Evolutionary conservation across 768 basidiomycete species (phyloP).

Genomic region (Tylopilus sp.): DNA sequence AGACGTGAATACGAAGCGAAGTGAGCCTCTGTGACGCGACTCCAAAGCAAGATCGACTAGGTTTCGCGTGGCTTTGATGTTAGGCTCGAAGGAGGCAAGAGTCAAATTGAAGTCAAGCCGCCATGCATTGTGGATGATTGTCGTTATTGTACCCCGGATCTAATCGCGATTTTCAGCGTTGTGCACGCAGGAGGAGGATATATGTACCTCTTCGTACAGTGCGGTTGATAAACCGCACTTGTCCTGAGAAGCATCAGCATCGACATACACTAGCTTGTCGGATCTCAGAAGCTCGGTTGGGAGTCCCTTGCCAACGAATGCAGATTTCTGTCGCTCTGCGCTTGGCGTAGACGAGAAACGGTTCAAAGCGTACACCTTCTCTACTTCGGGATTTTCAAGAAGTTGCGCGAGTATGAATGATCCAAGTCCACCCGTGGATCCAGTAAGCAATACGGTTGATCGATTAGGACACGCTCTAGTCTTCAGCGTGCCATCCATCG

Average conservation of each 20-base stretch:
- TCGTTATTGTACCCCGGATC: neutral
- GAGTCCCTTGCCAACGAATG: neutral
- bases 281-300: neutral
- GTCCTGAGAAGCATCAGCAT: neutral
- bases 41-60: constrained; percentile 34
- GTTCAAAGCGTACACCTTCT: constrained; percentile 24
- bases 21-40: constrained; percentile 13
- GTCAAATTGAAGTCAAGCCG: constrained; percentile 22
- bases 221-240: neutral
- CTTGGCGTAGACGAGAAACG: constrained; percentile 14
- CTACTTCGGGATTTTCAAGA: neutral
- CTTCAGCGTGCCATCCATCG: neutral
- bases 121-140: too few species aligned
- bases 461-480: neutral
- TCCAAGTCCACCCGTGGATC: neutral
- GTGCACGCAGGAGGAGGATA: neutral
- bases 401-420: neutral
- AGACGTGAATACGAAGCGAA: constrained; percentile 26
- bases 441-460: neutral
- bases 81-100: constrained; percentile 34
- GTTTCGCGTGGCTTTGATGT: constrained; percentile 29
- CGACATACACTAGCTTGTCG: neutral
- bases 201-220: neutral
- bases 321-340: neutral
- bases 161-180: neutral